phyloP scores from a whole-genome alignment of 495 filamentous ascomycete species.

The Daldinia loculata region DNA sequence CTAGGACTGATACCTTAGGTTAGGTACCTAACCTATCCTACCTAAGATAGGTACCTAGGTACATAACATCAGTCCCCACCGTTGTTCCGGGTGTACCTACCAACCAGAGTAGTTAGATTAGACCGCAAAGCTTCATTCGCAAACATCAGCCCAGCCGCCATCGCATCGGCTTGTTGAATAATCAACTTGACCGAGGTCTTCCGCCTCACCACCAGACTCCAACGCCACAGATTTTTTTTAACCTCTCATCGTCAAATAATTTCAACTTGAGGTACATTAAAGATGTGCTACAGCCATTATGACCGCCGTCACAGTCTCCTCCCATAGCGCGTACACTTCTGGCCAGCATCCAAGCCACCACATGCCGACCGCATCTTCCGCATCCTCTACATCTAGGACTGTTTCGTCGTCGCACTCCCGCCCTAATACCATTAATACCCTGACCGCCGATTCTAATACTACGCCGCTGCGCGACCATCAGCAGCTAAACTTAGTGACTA shows the following conservation, averaged over 20 bases:
- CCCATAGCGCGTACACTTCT: slow-evolving; percentile 37
- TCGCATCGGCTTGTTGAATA: slow-evolving; percentile 27
- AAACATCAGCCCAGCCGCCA: slow-evolving; percentile 31
- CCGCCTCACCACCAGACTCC: slow-evolving; percentile 10
- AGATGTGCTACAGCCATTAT: slow-evolving; percentile 33
- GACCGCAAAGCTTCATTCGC: slow-evolving; percentile 36
- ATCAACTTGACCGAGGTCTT: slow-evolving; percentile 17
- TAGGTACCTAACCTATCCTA: neutral
- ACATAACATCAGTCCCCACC: slow-evolving; percentile 13
- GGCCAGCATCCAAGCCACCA: slow-evolving; percentile 23
- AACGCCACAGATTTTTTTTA: neutral
- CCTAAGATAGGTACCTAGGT: too few species aligned
- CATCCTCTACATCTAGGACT: slow-evolving; percentile 19
- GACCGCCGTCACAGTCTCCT: slow-evolving; percentile 34
- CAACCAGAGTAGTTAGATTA: slow-evolving; percentile 20
- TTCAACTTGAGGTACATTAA: slow-evolving; percentile 19
- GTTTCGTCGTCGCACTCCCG: slow-evolving; percentile 14
- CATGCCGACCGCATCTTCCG: slow-evolving; percentile 22
- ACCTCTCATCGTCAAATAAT: neutral
- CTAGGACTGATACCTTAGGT: neutral
- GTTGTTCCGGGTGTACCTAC: slow-evolving; percentile 37
- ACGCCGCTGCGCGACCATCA: slow-evolving; percentile 9
- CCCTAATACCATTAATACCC: neutral
- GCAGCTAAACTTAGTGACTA: slow-evolving; percentile 9
- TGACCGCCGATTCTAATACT: slow-evolving; percentile 8